These are phyloP conservation scores for Rhododendron ovatum DNA, from an alignment of 148 eudicot genomes.

Conservation along the genomic window DNA sequence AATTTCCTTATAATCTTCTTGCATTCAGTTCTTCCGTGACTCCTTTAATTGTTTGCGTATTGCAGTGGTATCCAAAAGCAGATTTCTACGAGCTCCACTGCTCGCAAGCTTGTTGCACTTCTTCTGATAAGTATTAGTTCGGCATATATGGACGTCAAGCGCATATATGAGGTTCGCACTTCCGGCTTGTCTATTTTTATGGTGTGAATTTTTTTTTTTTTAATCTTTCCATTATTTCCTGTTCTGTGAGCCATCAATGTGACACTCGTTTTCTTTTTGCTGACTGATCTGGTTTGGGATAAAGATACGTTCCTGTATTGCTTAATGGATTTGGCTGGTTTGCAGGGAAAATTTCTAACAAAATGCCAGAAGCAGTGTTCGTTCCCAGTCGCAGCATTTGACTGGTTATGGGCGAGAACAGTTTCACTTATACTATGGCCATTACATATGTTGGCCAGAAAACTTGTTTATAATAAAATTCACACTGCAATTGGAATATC, in stretches of 20 bases:
- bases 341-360: slow-evolving; percentile 77
- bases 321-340: not conserved
- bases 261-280: not conserved
- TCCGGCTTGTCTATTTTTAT: not conserved
- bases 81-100: slow-evolving; percentile 56
- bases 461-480: slow-evolving; percentile 75
- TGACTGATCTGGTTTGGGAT: not conserved
- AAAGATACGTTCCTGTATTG: not conserved
- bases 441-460: slow-evolving; percentile 63
- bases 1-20: not conserved
- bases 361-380: slow-evolving; percentile 43
- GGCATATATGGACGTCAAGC: slow-evolving; percentile 75
- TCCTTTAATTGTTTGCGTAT: not conserved
- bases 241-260: not conserved
- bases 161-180: slow-evolving; percentile 69
- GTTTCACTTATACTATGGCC: slow-evolving; percentile 69
- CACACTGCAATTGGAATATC: slow-evolving; percentile 76
- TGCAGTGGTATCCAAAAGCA: slow-evolving; percentile 85
- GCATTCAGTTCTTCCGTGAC: not conserved
- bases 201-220: not conserved
- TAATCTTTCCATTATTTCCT: not conserved
- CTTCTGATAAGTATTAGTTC: slow-evolving; percentile 60
- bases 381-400: slow-evolving; percentile 40
- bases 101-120: slow-evolving; percentile 54
- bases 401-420: slow-evolving; percentile 74